Conservation (phyloP, 75 land plant species). For the Sequoia sempervirens region DNA sequence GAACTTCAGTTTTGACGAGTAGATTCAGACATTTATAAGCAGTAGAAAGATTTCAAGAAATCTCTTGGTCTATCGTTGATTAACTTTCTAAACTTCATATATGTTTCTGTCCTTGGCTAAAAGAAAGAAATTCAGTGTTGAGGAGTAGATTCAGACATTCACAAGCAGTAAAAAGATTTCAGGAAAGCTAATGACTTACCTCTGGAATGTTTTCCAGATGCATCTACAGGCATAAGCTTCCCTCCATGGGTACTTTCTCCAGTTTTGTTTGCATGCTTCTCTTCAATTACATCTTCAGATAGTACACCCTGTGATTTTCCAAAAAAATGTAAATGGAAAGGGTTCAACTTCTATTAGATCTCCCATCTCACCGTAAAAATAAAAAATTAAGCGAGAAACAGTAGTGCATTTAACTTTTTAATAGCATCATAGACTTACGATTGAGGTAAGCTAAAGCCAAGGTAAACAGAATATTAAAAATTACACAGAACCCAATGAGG, state of each 20-base stretch:
- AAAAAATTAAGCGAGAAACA: background rate
- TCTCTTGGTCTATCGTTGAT: background rate
- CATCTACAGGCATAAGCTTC: conserved; percentile 27
- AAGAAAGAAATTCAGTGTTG: background rate
- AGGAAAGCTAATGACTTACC: background rate
- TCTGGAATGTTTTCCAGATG: conserved; percentile 31
- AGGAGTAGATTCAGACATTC: background rate
- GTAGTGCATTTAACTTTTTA: conserved; percentile 22
- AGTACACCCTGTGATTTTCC: conserved; percentile 50
- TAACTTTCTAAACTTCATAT: background rate
- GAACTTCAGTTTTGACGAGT: conserved; percentile 14
- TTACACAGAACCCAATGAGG: conserved; percentile 22
- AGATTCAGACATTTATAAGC: background rate
- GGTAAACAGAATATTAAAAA: conserved; percentile 25
- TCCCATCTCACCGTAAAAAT: background rate
- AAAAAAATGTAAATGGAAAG: conserved; percentile 35
- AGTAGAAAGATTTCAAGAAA: background rate
- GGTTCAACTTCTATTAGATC: conserved; percentile 4
- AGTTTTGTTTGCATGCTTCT: conserved; percentile 18
- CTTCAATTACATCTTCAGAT: conserved; percentile 38
- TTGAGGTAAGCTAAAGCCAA: background rate
- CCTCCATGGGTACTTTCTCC: conserved; percentile 11
- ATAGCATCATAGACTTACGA: conserved; percentile 8
- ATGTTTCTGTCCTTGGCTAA: conserved; percentile 15
- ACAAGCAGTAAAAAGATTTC: background rate